Percentiles rank a stretch among this genome's conserved stretches.
Evolutionary conservation across 2,329 filamentous ascomycete species (phyloP).

Genomic region (Harringtonia aguacate): DNA sequence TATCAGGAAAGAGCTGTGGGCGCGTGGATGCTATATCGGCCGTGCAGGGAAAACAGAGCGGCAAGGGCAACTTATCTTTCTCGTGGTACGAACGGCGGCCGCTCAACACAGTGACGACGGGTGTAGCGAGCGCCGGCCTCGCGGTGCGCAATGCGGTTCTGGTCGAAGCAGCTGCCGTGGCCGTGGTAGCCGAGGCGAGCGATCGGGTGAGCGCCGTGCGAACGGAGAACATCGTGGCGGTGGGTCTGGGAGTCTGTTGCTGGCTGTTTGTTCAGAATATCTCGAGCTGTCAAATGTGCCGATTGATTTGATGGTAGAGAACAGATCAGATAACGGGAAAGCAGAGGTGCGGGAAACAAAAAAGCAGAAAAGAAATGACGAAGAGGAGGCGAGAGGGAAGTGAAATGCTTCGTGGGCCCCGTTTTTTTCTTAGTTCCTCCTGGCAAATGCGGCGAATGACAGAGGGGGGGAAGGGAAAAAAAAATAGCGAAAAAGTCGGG

Average conservation of each 20-base stretch:
- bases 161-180: constrained; percentile 4
- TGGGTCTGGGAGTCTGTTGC: too few relatives aligned
- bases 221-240: constrained; percentile 9
- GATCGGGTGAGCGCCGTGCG: constrained; percentile 8
- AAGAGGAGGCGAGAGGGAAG: not conserved
- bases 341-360: not conserved
- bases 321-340: not conserved
- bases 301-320: not conserved
- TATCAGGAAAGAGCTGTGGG: not conserved
- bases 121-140: constrained; percentile 6
- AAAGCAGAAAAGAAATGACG: not conserved
- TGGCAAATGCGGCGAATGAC: not conserved
- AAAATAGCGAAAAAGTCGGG: not conserved
- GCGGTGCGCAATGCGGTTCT: constrained; percentile 9
- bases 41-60: not conserved
- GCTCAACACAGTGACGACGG: constrained; percentile 3
- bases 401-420: not conserved
- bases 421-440: not conserved
- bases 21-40: not conserved
- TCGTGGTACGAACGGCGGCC: constrained; percentile 14
- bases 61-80: constrained; percentile 13
- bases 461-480: not conserved
- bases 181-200: constrained; percentile 8
- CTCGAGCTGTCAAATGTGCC: too few relatives aligned
- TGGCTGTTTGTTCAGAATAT: not conserved